A percentile compares a stretch with the other conserved stretches of the same genome.
Conservation (phyloP, 78 protist species). For the Speleostelium caveatum region DNA sequence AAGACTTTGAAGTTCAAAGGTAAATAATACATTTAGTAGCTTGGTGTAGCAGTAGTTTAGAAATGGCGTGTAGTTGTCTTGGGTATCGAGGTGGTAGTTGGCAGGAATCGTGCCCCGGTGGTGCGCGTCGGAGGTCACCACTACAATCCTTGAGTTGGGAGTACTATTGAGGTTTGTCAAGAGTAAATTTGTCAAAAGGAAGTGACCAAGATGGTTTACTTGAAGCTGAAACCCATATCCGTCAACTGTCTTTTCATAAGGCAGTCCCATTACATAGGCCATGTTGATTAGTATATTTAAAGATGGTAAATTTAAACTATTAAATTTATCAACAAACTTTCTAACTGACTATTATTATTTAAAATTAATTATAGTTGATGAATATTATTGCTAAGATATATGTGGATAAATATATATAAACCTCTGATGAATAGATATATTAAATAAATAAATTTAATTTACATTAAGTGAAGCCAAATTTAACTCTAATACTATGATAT, state of each 20-base stretch:
- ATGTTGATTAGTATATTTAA: conserved; percentile 37
- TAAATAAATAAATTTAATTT: no score
- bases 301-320: background rate
- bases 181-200: conserved; percentile 49
- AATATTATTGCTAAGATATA: no score
- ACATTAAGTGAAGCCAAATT: background rate
- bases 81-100: conserved; percentile 5
- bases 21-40: conserved; percentile 21
- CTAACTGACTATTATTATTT: conserved; percentile 19
- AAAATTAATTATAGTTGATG: no score
- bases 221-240: conserved; percentile 33
- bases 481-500: no score
- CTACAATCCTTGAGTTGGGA: conserved; percentile 13
- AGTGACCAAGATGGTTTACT: conserved; percentile 47
- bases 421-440: no score
- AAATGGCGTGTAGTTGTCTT: background rate
- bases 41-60: conserved; percentile 10
- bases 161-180: background rate
- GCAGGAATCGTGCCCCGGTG: background rate
- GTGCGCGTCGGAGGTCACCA: background rate
- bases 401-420: no score
- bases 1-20: conserved; percentile 30
- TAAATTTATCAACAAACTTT: conserved; percentile 26
- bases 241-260: background rate
- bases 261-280: conserved; percentile 18